These are phyloP conservation scores for Podospora sp. DNA, from an alignment of 495 filamentous ascomycete species.

Conservation along the genomic window DNA sequence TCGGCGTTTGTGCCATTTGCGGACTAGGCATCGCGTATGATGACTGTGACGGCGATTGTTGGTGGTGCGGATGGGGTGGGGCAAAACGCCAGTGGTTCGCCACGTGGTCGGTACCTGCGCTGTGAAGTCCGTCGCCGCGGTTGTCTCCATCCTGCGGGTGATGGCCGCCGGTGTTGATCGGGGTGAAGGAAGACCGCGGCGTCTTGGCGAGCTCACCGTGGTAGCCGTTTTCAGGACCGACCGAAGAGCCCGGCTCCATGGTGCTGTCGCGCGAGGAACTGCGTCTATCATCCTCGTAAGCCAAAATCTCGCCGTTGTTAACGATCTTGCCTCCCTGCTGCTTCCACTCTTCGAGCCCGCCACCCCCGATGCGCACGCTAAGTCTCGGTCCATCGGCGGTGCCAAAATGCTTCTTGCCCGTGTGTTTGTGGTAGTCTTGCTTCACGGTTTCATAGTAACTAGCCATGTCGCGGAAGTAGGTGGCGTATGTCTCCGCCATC, in stretches of 20 bases:
- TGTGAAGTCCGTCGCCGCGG: neutral
- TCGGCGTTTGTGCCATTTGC: constrained; percentile 19
- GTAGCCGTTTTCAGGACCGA: constrained; percentile 29
- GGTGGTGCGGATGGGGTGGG: constrained; percentile 12
- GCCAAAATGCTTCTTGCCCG: constrained; percentile 27
- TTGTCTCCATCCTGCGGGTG: constrained; percentile 7
- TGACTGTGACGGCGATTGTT: constrained; percentile 21
- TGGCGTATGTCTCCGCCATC: constrained; percentile 73
- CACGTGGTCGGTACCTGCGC: neutral
- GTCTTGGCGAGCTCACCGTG: constrained; percentile 30
- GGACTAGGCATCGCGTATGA: constrained; percentile 26
- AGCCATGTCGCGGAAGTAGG: constrained; percentile 67
- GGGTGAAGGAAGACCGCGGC: constrained; percentile 49
- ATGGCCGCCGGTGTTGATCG: constrained; percentile 48
- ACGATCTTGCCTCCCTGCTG: constrained; percentile 39
- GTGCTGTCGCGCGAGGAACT: constrained; percentile 38
- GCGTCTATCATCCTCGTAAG: constrained; percentile 37
- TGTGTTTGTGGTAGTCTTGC: constrained; percentile 54
- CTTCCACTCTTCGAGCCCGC: constrained; percentile 74
- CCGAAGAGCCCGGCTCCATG: constrained; percentile 31
- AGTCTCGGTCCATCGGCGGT: constrained; percentile 30
- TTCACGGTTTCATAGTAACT: constrained; percentile 67
- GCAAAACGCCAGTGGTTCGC: constrained; percentile 3
- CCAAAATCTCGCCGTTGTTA: constrained; percentile 45
- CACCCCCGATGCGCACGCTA: constrained; percentile 56